A percentile compares a stretch with the other conserved stretches of the same genome.
Evolutionary conservation across 192 early-diverging fungal genomes (phyloP).

Genomic region (Dissophora globulifera): DNA sequence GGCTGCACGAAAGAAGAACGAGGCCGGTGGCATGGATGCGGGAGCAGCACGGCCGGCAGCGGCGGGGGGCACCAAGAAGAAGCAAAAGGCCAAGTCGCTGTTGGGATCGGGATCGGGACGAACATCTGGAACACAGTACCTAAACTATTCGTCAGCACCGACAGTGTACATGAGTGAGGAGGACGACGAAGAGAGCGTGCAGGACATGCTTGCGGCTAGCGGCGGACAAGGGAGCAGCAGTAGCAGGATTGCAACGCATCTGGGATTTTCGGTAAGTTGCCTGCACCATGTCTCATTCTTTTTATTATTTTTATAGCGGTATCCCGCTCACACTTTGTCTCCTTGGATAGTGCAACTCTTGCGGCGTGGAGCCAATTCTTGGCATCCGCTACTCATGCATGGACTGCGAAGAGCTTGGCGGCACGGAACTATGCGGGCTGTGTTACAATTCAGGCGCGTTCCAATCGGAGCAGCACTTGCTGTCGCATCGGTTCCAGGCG

Average conservation of each 20-base stretch:
- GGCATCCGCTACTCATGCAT: constrained; percentile 75
- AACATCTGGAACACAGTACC: constrained; percentile 61
- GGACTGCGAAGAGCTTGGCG: constrained; percentile 68
- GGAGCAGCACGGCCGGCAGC: constrained; percentile 23
- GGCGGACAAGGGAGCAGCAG: constrained; percentile 10
- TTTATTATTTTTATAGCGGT: constrained; percentile 9
- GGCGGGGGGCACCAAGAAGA: constrained; percentile 23
- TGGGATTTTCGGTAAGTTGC: constrained; percentile 34
- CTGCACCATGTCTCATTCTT: background rate
- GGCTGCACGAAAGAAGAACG: constrained; percentile 36
- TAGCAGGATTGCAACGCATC: constrained; percentile 22
- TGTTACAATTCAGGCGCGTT: constrained; percentile 65
- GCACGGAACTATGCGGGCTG: constrained; percentile 75
- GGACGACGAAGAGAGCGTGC: constrained; percentile 59
- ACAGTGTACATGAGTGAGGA: constrained; percentile 66
- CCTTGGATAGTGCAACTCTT: constrained; percentile 78
- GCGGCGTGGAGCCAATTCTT: constrained; percentile 77
- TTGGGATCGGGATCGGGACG: constrained; percentile 31
- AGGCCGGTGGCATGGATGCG: constrained; percentile 20
- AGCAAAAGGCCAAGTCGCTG: constrained; percentile 34
- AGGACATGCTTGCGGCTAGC: constrained; percentile 54
- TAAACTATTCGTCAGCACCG: constrained; percentile 49
- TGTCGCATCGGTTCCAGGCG: constrained; percentile 47
- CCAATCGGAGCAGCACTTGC: constrained; percentile 28
- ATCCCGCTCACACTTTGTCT: too few species aligned